Conservation (phyloP, 768 basidiomycete species). For the Rhodotorula paludigena region DNA sequence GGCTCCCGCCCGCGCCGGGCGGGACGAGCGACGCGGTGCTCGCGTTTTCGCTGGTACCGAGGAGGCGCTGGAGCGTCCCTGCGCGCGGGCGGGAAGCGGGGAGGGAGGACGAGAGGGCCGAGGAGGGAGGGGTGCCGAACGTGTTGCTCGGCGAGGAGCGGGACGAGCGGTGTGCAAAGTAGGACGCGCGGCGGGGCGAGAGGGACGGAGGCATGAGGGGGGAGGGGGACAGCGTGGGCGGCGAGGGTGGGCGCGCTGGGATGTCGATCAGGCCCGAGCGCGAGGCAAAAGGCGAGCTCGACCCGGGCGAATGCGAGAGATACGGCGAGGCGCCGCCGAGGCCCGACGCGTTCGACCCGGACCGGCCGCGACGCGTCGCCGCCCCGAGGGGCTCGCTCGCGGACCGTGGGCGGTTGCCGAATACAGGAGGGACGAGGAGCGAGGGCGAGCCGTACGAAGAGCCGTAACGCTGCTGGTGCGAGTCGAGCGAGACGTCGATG, state of each 20-base stretch:
- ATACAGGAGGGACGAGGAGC: neutral
- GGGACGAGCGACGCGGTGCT: neutral
- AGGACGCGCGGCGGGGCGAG: neutral
- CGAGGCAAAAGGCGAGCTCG: constrained; percentile 20
- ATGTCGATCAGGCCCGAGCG: constrained; percentile 31
- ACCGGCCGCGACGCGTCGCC: neutral
- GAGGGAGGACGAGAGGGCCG: neutral
- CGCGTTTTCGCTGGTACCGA: neutral
- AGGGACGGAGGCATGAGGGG: neutral
- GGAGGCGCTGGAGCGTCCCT: constrained; percentile 24
- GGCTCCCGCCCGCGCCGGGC: constrained; percentile 8
- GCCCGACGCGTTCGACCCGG: neutral
- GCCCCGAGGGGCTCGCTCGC: constrained; percentile 3
- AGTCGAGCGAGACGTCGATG: neutral
- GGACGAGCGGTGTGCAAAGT: constrained; percentile 1
- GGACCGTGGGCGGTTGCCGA: neutral
- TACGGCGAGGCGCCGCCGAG: neutral
- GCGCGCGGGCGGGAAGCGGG: constrained; percentile 1
- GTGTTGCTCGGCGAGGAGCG: constrained; percentile 13
- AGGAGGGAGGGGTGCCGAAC: neutral
- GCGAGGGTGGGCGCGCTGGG: neutral
- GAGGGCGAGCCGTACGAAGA: too few relatives aligned
- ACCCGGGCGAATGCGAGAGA: constrained; percentile 10
- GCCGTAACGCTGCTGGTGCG: too few relatives aligned
- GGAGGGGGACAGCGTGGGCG: neutral